These are phyloP conservation scores for Malus fusca DNA, from an alignment of 306 rosid species.

Conservation along the genomic window DNA sequence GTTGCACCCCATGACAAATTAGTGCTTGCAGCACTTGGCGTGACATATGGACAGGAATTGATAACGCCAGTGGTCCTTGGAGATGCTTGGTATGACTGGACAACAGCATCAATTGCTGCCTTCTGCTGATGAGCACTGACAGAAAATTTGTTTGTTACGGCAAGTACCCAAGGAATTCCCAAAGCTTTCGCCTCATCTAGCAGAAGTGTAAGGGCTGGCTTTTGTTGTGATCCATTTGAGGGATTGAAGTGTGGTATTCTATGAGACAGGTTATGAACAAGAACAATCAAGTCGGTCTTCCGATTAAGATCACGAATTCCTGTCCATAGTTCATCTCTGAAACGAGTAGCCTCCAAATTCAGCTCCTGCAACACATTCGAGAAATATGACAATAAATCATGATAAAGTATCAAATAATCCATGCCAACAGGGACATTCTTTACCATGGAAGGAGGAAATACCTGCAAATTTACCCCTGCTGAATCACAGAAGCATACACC, in stretches of 20 bases:
- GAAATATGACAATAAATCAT: neutral
- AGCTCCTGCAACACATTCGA: conserved; percentile 50
- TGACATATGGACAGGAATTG: conserved; percentile 81
- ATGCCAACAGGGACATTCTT: neutral
- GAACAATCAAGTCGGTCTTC: conserved; percentile 82
- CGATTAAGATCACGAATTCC: conserved; percentile 78
- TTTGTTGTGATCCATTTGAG: conserved; percentile 48
- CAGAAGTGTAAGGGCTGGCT: conserved; percentile 72
- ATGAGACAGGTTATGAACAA: conserved; percentile 91
- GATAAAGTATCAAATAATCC: neutral
- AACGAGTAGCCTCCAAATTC: conserved; percentile 50
- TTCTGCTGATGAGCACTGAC: conserved; percentile 92
- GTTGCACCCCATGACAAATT: conserved; percentile 51
- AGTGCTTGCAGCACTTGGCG: conserved; percentile 64
- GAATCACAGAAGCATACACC: conserved; percentile 84
- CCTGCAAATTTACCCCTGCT: conserved; percentile 84
- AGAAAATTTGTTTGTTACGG: conserved; percentile 88
- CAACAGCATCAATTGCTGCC: conserved; percentile 65
- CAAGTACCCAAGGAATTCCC: conserved; percentile 97
- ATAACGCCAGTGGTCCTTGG: conserved; percentile 57
- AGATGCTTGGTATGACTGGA: conserved; percentile 70
- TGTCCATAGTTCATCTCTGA: conserved; percentile 76
- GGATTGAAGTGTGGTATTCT: conserved; percentile 62
- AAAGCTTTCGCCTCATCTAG: conserved; percentile 93
- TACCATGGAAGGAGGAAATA: conserved; percentile 7